Base-by-base conservation (phyloP, 495 filamentous ascomycete genomes). In the Clavariopsis aquatica region DNA sequence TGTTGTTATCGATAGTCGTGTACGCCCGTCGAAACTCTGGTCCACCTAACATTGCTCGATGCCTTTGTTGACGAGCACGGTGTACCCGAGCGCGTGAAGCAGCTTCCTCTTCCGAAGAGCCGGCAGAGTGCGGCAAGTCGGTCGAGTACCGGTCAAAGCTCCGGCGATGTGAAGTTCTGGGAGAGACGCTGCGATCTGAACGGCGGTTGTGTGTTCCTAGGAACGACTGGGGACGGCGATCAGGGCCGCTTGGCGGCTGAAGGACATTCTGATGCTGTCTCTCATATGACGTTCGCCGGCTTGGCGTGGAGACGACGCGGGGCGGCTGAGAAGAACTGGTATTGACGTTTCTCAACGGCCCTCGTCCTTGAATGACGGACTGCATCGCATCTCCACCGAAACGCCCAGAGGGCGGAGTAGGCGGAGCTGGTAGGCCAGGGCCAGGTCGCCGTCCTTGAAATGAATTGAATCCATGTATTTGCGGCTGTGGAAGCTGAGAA, bases 181-280 rank as follows among this genome's bases (percentile, higher is more conserved):
- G 64, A 29, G 64, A 67, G 2, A 57, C 34, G 29, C 64, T 67
- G 27, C 64, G 64, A 28, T 67, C 57, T 24, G 56, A 60, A 6
- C 63, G 63, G 15, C 63, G 63, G 26, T 12, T 46, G 9, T 51
- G 54, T 22, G 62, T 28, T 24, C 23, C 29, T 1, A 56, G 15
- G 29, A 56, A 54, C 15, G 56, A 47, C 9, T 23, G 38, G 7
- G 56, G 51, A 47, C 63, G 63, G 15, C 63, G 63, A 13, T 66
- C 63, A n/a, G 59, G 49, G n/a, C 28, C 47, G n/a, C 22, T 15
- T 5, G 31, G 47, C 17, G 47, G 6, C 19, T 52, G 57, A 49
- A 10, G 20, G 5, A 7, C 17, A 23, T 49, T 7, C 47, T 23
- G 20, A 24, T 49, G 47, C 15, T 49, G 47, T 15, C 47, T 49